These are phyloP conservation scores for Metschnikowia orientalis DNA, from an alignment of 805 yeast genomes.

Conservation along the genomic window DNA sequence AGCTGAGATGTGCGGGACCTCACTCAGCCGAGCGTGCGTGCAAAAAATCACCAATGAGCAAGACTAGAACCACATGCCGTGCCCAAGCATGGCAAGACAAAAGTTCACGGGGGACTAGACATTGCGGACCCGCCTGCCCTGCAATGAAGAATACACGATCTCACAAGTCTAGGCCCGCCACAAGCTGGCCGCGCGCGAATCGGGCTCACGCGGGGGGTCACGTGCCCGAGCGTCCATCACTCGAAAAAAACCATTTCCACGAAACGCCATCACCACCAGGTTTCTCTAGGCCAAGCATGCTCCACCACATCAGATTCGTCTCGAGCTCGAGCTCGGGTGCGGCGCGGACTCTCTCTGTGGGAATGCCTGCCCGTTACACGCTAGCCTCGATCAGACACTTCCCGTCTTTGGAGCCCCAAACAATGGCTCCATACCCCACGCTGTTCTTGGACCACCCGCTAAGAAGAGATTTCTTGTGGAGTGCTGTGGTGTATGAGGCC, in stretches of 20 bases:
- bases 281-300: conserved; percentile 1
- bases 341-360: conserved; percentile 14
- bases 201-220: background rate
- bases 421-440: conserved; percentile 71
- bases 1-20: no score
- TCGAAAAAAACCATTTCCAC: no score
- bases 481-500: conserved; percentile 88
- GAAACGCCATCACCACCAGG: background rate
- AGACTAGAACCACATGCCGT: no score
- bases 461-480: conserved; percentile 91
- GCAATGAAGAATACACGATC: no score
- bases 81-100: no score
- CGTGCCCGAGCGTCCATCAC: conserved; percentile 4
- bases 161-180: no score
- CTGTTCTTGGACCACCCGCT: conserved; percentile 67
- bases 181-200: background rate
- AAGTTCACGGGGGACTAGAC: no score
- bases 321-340: conserved; percentile 3
- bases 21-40: no score
- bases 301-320: conserved; percentile 4
- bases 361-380: conserved; percentile 62
- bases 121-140: no score
- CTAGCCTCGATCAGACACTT: conserved; percentile 75
- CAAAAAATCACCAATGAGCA: no score
- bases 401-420: conserved; percentile 85